phyloP scores from a whole-genome alignment of 179 eudicot genomes.

The Heliamphora pulchella region DNA sequence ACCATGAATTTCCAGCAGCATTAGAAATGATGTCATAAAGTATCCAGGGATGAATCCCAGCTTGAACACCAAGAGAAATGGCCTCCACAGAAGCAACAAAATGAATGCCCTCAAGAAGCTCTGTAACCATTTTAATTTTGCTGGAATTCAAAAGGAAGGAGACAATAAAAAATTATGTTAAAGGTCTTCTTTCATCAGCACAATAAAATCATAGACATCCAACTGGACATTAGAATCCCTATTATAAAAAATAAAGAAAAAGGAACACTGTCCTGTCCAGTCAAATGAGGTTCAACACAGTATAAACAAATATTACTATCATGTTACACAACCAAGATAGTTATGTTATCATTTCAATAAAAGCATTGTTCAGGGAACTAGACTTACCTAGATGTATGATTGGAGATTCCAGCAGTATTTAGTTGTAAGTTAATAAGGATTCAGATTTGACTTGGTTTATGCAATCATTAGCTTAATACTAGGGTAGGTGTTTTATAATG shows the following conservation, averaged over 20 bases:
- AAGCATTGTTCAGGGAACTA: neutral
- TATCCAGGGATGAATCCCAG: conserved; percentile 90
- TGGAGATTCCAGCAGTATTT: neutral
- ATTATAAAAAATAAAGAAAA: neutral
- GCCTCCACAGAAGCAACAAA: conserved; percentile 95
- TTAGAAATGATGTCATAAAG: conserved; percentile 87
- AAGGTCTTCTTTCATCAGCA: neutral
- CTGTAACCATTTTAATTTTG: conserved; percentile 77
- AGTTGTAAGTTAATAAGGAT: neutral
- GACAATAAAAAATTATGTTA: neutral
- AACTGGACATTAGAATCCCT: neutral
- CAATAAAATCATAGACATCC: neutral
- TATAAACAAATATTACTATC: neutral
- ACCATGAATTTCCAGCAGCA: conserved; percentile 99
- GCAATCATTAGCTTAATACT: neutral
- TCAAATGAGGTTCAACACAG: neutral
- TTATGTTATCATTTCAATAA: neutral
- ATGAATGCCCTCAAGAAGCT: conserved; percentile 92
- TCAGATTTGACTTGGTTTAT: conserved; percentile 3
- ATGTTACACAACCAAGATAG: neutral
- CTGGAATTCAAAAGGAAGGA: conserved; percentile 36
- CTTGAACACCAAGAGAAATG: conserved; percentile 81
- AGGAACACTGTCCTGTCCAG: neutral
- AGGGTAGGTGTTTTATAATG: neutral
- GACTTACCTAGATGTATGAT: neutral